Conservation (phyloP, 176 grass and related monocot species). For the Ampelocalamus luodianensis region DNA sequence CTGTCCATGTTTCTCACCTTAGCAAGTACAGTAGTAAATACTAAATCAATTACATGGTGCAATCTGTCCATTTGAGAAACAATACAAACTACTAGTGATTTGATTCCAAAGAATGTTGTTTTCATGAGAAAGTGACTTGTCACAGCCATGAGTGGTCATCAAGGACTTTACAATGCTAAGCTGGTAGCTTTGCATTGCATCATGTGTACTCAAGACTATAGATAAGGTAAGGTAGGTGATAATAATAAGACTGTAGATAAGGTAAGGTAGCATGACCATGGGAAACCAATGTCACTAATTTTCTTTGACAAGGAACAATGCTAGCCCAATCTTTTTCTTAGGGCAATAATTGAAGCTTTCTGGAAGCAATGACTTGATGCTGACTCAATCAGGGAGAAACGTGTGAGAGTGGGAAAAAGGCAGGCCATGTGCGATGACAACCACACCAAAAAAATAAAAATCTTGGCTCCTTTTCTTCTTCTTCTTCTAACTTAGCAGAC, state of each 20-base stretch:
- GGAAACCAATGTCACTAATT: not conserved
- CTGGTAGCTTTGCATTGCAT: not conserved
- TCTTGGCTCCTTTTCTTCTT: not conserved
- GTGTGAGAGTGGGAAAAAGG: constrained; percentile 9
- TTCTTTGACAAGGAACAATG: constrained; percentile 31
- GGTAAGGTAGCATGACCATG: not conserved
- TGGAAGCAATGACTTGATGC: constrained; percentile 41
- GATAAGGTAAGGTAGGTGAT: constrained; percentile 1
- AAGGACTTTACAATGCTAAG: not conserved
- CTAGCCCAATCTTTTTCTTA: constrained; percentile 27
- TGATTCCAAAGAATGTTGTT: constrained; percentile 12
- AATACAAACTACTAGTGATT: not conserved
- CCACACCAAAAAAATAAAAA: constrained; percentile 4
- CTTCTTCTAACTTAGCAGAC: not conserved
- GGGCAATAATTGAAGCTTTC: constrained; percentile 52
- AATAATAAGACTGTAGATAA: constrained; percentile 18
- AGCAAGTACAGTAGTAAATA: not conserved
- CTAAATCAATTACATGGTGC: not conserved
- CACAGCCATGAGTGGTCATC: constrained; percentile 2
- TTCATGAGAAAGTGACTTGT: constrained; percentile 26
- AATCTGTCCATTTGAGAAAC: not conserved
- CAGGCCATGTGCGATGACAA: constrained; percentile 57
- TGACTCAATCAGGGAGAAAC: constrained; percentile 18
- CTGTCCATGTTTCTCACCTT: not conserved
- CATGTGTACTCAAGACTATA: constrained; percentile 1